Conservation (phyloP, 805 yeast species). For the Wickerhamomyces mucosus region DNA sequence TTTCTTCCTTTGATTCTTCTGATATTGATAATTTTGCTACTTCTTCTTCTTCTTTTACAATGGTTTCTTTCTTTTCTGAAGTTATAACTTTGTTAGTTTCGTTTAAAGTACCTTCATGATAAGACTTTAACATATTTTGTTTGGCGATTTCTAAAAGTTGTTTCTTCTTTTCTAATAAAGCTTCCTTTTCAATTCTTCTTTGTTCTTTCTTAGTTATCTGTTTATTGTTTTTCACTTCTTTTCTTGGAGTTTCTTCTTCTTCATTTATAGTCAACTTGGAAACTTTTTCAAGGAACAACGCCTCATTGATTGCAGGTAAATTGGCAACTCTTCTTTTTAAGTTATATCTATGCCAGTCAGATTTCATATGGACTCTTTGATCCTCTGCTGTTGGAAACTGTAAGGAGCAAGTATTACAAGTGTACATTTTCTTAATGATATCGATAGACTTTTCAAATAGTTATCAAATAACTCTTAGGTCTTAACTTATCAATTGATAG, state of each 20-base stretch:
- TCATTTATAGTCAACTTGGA: conserved; percentile 18
- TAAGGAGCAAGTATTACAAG: conserved; percentile 86
- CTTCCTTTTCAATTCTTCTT: conserved; percentile 33
- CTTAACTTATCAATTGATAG: too few species aligned
- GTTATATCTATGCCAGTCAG: conserved; percentile 98
- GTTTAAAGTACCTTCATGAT: too few species aligned
- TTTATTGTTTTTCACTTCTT: conserved; percentile 14
- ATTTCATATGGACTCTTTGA: conserved; percentile 89
- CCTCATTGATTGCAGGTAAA: conserved; percentile 64
- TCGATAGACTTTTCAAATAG: too few species aligned
- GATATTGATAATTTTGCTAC: conserved; percentile 2
- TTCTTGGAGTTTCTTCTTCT: conserved; percentile 10
- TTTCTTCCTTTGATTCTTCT: conserved; percentile 4
- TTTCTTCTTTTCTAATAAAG: conserved; percentile 30
- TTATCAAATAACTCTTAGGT: too few species aligned
- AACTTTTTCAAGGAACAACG: conserved; percentile 63
- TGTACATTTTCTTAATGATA: conserved; percentile 32
- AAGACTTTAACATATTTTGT: conserved; percentile 26
- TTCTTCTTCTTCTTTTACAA: conserved; percentile 1
- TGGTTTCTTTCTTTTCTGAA: conserved; percentile 1
- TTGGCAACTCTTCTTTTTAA: conserved; percentile 89
- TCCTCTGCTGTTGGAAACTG: conserved; percentile 65
- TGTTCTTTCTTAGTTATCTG: conserved; percentile 32
- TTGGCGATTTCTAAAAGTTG: conserved; percentile 31
- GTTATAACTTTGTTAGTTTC: background rate